Conservation (phyloP, 345 rosid genomes). For the Eutrema yunnanense region DNA sequence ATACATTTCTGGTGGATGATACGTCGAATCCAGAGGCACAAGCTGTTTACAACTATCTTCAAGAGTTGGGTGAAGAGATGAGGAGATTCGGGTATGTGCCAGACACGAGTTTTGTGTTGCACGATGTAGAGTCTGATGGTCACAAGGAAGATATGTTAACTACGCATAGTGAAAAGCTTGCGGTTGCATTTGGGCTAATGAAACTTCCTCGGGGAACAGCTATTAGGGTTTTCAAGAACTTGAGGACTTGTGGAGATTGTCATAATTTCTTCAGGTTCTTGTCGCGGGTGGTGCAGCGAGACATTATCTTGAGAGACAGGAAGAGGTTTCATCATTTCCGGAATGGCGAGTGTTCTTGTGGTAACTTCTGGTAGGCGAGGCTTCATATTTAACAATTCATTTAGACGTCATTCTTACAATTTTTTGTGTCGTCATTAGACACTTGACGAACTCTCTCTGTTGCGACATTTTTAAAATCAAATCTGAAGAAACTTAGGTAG, state of each 20-base stretch:
- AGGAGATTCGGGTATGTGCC: conserved; percentile 28
- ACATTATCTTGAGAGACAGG: conserved; percentile 31
- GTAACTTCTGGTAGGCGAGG: conserved; percentile 31
- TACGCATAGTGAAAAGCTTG: conserved; percentile 34
- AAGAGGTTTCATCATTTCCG: conserved; percentile 38
- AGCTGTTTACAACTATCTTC: conserved; percentile 31
- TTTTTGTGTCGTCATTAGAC: background rate
- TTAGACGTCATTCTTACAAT: background rate
- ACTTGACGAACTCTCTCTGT: background rate
- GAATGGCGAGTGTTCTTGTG: conserved; percentile 32
- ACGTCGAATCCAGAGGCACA: conserved; percentile 29
- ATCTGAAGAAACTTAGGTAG: background rate
- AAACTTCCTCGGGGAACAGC: conserved; percentile 28
- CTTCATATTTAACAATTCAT: background rate
- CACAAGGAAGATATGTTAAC: conserved; percentile 27
- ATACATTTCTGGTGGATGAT: conserved; percentile 31
- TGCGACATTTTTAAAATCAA: background rate
- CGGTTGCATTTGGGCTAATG: conserved; percentile 32
- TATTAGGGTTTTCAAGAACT: conserved; percentile 33
- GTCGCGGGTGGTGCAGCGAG: conserved; percentile 27
- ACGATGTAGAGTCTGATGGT: conserved; percentile 28
- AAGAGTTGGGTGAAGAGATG: conserved; percentile 22
- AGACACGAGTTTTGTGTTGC: conserved; percentile 34
- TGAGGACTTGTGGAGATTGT: conserved; percentile 37
- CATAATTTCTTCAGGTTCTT: conserved; percentile 27